Conservation (phyloP, 192 early-diverging fungal genomes). For the Coemansia furcata region DNA sequence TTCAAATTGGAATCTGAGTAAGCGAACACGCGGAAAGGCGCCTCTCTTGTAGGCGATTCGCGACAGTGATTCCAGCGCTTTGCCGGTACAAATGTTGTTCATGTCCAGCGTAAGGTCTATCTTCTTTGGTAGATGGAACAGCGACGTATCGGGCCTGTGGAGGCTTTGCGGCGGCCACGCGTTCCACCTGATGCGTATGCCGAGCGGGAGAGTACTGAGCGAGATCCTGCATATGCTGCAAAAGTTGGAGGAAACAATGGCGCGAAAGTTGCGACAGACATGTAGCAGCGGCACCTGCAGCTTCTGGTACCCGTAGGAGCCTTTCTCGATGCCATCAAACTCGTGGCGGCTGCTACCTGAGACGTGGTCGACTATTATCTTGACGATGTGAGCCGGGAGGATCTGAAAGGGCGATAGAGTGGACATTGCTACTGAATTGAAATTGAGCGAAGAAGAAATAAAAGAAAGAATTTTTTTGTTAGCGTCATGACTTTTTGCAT, state of each 20-base stretch:
- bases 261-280: background rate
- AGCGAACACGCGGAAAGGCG: background rate
- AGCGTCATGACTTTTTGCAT: background rate
- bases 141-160: background rate
- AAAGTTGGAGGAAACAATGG: background rate
- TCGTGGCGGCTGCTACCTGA: background rate
- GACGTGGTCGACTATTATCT: background rate
- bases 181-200: background rate
- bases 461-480: background rate
- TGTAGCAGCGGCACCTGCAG: background rate
- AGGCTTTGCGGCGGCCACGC: background rate
- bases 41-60: background rate
- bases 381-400: background rate
- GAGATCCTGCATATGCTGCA: background rate
- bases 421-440: background rate
- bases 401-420: background rate
- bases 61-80: background rate
- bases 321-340: background rate
- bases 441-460: background rate
- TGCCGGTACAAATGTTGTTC: background rate
- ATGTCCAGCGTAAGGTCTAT: background rate
- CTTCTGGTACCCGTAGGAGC: background rate
- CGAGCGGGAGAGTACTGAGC: background rate
- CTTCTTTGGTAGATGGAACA: background rate
- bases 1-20: background rate